These are phyloP conservation scores for Colletotrichum costaricense DNA, from an alignment of 2,329 filamentous ascomycete species.

Conservation along the genomic window DNA sequence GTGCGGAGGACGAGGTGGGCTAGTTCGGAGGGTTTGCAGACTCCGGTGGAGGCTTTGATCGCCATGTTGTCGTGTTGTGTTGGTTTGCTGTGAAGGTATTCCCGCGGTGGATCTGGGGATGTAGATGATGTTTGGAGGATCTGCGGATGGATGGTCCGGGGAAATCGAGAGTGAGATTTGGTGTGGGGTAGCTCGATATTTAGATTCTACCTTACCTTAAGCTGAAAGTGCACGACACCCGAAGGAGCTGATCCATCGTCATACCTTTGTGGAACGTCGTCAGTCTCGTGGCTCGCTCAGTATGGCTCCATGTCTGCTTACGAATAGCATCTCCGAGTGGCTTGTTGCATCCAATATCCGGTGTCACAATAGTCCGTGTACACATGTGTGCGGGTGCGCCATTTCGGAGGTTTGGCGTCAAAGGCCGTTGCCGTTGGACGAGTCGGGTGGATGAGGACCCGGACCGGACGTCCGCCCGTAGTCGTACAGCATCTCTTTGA, in stretches of 20 bases:
- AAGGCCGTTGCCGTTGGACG: not conserved
- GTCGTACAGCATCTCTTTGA: not conserved
- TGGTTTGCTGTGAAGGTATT: too few relatives aligned
- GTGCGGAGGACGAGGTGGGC: conserved; percentile 26
- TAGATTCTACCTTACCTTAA: not conserved
- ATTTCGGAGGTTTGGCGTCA: not conserved
- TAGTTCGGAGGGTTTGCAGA: conserved; percentile 23
- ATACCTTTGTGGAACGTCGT: too few relatives aligned
- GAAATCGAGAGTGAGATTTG: not conserved
- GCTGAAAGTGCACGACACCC: not conserved
- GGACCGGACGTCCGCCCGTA: conserved; percentile 23
- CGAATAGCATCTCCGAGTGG: not conserved
- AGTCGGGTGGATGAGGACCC: conserved; percentile 1
- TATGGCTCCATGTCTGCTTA: not conserved
- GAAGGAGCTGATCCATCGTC: too few relatives aligned
- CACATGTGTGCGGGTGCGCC: not conserved
- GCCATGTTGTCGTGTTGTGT: conserved; percentile 4
- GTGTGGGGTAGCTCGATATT: not conserved
- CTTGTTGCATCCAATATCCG: not conserved
- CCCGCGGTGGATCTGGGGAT: too few relatives aligned
- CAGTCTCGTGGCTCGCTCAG: too few relatives aligned
- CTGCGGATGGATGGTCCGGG: too few relatives aligned
- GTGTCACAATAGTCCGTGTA: not conserved
- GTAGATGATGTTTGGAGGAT: not conserved
- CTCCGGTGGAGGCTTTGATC: not conserved